Percentiles rank a stretch among this genome's conserved stretches.
Conservation (phyloP, 192 early-diverging fungal genomes). For the Coemansia reversa region DNA sequence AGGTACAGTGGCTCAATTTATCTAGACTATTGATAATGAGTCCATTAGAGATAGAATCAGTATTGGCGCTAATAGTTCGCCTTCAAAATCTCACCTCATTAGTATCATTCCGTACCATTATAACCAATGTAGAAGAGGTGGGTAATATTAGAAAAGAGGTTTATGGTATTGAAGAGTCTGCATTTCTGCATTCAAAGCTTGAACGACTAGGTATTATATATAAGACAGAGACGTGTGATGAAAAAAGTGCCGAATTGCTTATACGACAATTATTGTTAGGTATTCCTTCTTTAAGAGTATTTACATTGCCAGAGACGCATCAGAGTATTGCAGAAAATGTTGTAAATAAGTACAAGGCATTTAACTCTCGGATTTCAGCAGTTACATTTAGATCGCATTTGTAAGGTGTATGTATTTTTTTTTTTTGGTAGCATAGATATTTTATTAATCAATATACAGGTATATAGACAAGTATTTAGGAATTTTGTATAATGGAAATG, state of each 20-base stretch:
- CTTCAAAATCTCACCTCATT: background rate
- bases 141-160: background rate
- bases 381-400: background rate
- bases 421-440: background rate
- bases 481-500: no score
- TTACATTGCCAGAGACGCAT: background rate
- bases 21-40: constrained; percentile 1
- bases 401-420: background rate
- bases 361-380: background rate
- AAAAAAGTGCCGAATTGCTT: background rate
- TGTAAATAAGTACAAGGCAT: background rate
- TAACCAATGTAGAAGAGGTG: background rate
- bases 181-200: background rate
- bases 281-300: background rate
- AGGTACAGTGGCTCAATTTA: background rate
- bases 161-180: background rate
- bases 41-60: background rate
- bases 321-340: background rate
- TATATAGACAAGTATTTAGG: no score
- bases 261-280: background rate
- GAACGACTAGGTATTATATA: background rate
- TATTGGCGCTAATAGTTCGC: background rate
- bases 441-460: no score
- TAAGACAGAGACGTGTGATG: background rate
- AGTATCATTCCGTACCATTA: background rate